Base-by-base conservation (phyloP, 352 stramenopile genomes). In the Globisporangium echinulatum region DNA sequence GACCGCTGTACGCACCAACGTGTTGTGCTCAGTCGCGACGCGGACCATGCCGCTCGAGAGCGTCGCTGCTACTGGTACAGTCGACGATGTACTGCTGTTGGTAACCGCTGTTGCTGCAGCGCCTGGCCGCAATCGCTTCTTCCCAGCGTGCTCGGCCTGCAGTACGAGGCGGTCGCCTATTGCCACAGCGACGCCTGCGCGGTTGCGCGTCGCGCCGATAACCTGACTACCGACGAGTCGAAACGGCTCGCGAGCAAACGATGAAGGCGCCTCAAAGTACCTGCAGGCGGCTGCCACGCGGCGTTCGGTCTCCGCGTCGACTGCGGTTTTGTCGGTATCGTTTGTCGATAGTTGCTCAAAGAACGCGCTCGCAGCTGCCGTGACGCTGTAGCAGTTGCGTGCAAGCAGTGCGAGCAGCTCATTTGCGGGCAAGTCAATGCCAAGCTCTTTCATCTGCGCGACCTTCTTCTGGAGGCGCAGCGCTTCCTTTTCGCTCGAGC, bases 361-460 rank as follows among this genome's bases (percentile, higher is more conserved):
- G 71, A 86, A 90, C 44, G 80, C 81, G 55, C 75, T 87, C 33
- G 81, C 82, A 5, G 82, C 82, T 15, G 72, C 77, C 7, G 69
- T 71, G 14, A 94, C 81, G 54, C 79, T 86, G 64, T 82, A 92
- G 69, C 79, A 89, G 56, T 90, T 90, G 50, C 75, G 76, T 47
- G 79, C 70, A 52, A 94, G 65, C 56, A 94, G 63, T 52, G 68
- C 64, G 62, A 74, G 63, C 55, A 88, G 61, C 11, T 85, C 68
- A 8, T 79, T 68, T 6, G 75, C 52, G 0, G 76, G 62, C n/a
- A 94, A 61, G 2, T 83, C 74, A 44, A 92, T 90, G 38, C 85
- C 81, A 4, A 94, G 63, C 46, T 92, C 85, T 25, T 73, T 77
- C 54, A 94, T 74, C 68, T 94, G 82, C 54, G 78, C 61, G 44